Base-by-base conservation (phyloP, 2,329 filamentous ascomycete species). In the Exophiala sp. region DNA sequence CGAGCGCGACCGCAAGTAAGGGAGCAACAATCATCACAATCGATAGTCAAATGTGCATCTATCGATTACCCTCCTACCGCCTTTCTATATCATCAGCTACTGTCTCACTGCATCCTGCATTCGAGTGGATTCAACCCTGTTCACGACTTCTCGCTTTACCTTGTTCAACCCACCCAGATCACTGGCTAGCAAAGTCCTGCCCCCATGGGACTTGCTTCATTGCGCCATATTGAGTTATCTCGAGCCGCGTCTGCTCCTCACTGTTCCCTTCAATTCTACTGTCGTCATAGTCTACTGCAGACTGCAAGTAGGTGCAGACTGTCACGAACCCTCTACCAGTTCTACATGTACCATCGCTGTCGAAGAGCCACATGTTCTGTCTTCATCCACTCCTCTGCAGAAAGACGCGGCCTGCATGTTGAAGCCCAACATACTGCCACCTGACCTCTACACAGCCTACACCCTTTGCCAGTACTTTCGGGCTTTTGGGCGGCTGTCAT, bases 61-160 rank as follows among this genome's bases (percentile, higher is more conserved):
- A 41, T 41, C 39, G 39, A 41, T 41, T 18, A 20, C 36, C 7
- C 18, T 6, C 21, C 36, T 42, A 10, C 38, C 11, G 40, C 14
- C 48, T 33, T 32, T 36, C 29, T 14, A 7, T 29, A 18, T 16
- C 11, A 34, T 21, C 33, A 8, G n/a, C 34, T 33, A 18, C 35
- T 57, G 50, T 57, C 54, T 57, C 51, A 54, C 49, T 51, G 48
- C 48, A 51, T 29, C 18, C 24, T 45, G 48, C 48, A 47, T 32
- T 47, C 52, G 41, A 50, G 52, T 54, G 52, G 52, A 51, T 43
- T 43, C 39, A 32, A 12, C 38, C 7, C n/a, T 29, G 36, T 42
- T 24, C 45, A 20, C 33, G 10, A 39, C 38, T 39, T 47, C 45
- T 20, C 34, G 34, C 45, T 24, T 47, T 5, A 20, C 18, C 45